Conservation (phyloP, 1,139 yeast species). For the Suhomyces terraborum region DNA sequence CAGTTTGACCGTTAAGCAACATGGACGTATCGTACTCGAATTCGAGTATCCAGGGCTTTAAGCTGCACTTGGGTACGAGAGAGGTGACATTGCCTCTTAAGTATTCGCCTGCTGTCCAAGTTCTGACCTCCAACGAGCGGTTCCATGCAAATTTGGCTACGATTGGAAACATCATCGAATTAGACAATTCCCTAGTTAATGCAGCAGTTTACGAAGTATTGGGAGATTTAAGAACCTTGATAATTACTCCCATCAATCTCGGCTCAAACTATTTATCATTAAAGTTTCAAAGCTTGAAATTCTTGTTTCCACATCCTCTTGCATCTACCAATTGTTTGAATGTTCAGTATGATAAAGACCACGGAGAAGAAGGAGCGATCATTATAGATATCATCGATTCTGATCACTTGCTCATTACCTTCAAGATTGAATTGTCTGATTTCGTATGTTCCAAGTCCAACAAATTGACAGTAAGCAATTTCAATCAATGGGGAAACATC, state of each 20-base stretch:
- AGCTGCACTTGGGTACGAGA: slow-evolving; percentile 24
- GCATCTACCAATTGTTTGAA: slow-evolving; percentile 28
- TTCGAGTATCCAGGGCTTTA: slow-evolving; percentile 29
- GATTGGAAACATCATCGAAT: slow-evolving; percentile 29
- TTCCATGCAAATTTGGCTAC: slow-evolving; percentile 27
- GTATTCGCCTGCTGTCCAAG: slow-evolving; percentile 21
- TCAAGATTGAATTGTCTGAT: slow-evolving; percentile 33
- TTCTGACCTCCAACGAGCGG: slow-evolving; percentile 23
- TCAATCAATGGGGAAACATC: slow-evolving; percentile 59
- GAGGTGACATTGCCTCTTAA: slow-evolving; percentile 36
- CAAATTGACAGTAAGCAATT: slow-evolving; percentile 29
- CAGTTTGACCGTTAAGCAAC: background rate
- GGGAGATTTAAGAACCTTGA: slow-evolving; percentile 34
- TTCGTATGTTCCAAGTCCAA: slow-evolving; percentile 25
- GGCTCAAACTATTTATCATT: slow-evolving; percentile 27
- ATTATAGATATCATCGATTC: slow-evolving; percentile 26
- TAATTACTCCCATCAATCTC: slow-evolving; percentile 33
- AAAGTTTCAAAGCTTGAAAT: slow-evolving; percentile 29
- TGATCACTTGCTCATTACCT: slow-evolving; percentile 35
- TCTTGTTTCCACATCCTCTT: slow-evolving; percentile 39
- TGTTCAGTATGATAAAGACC: slow-evolving; percentile 16
- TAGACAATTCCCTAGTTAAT: slow-evolving; percentile 26
- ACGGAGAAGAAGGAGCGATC: slow-evolving; percentile 19
- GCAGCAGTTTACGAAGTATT: slow-evolving; percentile 30
- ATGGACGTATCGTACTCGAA: slow-evolving; percentile 25